Conservation (phyloP, 23 red algal species). For the Gracilaria gracilis region DNA sequence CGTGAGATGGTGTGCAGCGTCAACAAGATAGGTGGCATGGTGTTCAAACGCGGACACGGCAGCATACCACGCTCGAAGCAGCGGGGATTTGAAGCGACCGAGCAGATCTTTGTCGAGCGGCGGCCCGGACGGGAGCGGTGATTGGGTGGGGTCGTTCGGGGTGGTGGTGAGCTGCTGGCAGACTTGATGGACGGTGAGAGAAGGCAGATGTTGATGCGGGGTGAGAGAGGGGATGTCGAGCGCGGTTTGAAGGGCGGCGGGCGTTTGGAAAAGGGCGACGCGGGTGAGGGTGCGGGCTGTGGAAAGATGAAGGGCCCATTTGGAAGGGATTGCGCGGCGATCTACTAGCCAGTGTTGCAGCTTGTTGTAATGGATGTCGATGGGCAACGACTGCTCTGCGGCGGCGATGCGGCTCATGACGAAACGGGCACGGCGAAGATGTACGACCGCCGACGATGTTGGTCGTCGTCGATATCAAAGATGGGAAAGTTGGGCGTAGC, state of each 20-base stretch:
- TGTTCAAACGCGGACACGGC: constrained; percentile 43
- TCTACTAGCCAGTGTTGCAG: constrained; percentile 77
- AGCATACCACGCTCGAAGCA: constrained; percentile 42
- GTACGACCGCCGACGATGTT: too few species aligned
- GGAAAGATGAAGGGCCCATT: constrained; percentile 53
- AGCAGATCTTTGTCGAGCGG: constrained; percentile 38
- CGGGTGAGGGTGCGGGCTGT: constrained; percentile 44
- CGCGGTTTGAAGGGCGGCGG: background rate
- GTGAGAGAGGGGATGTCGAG: constrained; percentile 2
- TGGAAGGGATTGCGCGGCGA: constrained; percentile 40
- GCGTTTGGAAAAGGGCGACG: constrained; percentile 18
- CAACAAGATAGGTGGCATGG: constrained; percentile 20
- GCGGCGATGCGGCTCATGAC: background rate
- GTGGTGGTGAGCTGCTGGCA: background rate
- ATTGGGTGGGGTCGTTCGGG: too few species aligned
- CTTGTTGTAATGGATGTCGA: constrained; percentile 86
- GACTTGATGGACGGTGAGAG: background rate
- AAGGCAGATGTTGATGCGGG: constrained; percentile 12
- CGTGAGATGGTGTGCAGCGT: constrained; percentile 40
- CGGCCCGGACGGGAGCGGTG: background rate
- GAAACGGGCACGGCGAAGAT: background rate
- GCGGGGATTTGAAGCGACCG: constrained; percentile 50
- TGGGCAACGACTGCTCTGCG: constrained; percentile 42
- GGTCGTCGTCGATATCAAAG: too few species aligned
- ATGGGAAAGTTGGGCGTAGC: background rate